Conservation (phyloP, 2,329 filamentous ascomycete species). For the Verticillium longisporum region DNA sequence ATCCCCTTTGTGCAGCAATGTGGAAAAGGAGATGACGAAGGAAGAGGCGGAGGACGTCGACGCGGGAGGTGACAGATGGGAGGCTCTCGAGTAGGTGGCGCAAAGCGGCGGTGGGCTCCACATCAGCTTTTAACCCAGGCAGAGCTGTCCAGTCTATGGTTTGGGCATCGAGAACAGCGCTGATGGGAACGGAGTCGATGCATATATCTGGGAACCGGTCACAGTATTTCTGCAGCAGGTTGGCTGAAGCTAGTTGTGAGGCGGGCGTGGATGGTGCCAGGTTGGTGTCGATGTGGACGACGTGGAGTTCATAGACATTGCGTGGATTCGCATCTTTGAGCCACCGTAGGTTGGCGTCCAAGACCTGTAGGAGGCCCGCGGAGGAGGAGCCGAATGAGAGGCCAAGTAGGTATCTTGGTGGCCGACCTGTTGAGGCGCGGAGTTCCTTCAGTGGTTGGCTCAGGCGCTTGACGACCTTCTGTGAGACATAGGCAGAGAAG, state of each 20-base stretch:
- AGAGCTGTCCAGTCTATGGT: constrained; percentile 49
- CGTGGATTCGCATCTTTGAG: constrained; percentile 59
- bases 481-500: constrained; percentile 69
- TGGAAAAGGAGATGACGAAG: constrained; percentile 64
- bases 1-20: constrained; percentile 51
- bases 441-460: constrained; percentile 43
- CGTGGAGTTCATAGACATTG: constrained; percentile 59
- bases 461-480: constrained; percentile 72
- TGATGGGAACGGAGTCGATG: constrained; percentile 58
- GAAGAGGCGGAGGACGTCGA: constrained; percentile 67
- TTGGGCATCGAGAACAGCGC: constrained; percentile 47
- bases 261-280: constrained; percentile 13
- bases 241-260: constrained; percentile 23
- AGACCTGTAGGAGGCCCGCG: constrained; percentile 65
- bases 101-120: constrained; percentile 36
- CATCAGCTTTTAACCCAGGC: constrained; percentile 15
- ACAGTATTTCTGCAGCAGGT: constrained; percentile 46
- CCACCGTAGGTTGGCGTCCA: constrained; percentile 61
- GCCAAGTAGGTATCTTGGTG: constrained; percentile 59
- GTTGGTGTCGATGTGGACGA: constrained; percentile 47
- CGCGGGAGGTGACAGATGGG: constrained; percentile 66
- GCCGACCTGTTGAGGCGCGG: constrained; percentile 25
- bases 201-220: constrained; percentile 58
- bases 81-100: constrained; percentile 51
- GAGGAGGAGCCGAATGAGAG: constrained; percentile 82